These are phyloP conservation scores for Sclerotinia sclerotiorum DNA, from an alignment of 2,329 filamentous ascomycete species.

Conservation along the genomic window DNA sequence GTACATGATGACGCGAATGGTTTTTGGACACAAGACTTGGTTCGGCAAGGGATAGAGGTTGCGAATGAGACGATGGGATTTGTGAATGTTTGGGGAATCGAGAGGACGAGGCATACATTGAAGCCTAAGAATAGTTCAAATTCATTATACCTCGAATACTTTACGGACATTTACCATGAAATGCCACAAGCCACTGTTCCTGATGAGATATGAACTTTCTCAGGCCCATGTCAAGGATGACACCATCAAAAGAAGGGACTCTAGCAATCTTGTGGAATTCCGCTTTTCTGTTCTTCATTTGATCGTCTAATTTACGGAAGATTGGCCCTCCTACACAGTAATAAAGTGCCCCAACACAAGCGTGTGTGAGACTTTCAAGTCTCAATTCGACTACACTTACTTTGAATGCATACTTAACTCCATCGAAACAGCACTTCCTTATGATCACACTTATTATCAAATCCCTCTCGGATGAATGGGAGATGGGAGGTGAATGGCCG, in stretches of 20 bases:
- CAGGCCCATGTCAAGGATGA: too few relatives aligned
- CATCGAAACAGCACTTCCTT: background rate
- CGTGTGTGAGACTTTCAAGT: background rate
- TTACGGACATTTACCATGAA: background rate
- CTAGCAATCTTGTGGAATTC: background rate
- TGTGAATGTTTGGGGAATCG: constrained; percentile 1
- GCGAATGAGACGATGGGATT: background rate
- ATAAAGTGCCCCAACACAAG: background rate
- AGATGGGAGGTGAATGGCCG: background rate
- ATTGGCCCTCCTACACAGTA: background rate
- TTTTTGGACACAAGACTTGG: constrained; percentile 78
- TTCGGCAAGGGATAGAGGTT: constrained; percentile 55
- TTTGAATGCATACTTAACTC: too few relatives aligned
- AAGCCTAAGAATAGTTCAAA: constrained; percentile 31
- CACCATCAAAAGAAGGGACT: background rate
- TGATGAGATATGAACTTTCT: background rate
- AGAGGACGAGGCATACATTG: constrained; percentile 29
- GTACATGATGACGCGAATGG: constrained; percentile 73
- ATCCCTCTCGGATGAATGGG: background rate
- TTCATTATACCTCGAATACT: constrained; percentile 18
- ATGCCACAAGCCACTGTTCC: background rate
- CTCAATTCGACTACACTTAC: background rate
- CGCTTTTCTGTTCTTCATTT: background rate
- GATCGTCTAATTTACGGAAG: background rate
- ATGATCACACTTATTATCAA: background rate